Percentiles rank a stretch among this genome's conserved stretches.
These are phyloP conservation scores for Pythium rishiriense DNA, from an alignment of 352 stramenopile genomes.

Conservation along the genomic window DNA sequence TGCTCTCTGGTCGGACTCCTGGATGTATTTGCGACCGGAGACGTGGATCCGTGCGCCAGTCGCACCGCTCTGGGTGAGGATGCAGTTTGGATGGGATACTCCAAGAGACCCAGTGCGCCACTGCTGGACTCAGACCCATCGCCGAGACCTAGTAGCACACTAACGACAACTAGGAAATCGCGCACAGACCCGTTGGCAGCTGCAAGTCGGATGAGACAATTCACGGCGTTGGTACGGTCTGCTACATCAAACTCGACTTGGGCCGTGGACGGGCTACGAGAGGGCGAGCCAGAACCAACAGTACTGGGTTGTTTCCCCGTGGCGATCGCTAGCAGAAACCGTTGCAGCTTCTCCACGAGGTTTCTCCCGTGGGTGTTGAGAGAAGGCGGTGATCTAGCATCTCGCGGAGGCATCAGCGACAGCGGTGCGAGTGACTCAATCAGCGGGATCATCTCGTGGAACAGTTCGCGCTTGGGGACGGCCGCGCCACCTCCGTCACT, in stretches of 20 bases:
- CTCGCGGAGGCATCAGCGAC: conserved; percentile 27
- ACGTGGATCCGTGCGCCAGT: background rate
- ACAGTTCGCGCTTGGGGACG: conserved; percentile 8
- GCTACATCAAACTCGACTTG: conserved; percentile 10
- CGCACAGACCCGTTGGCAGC: conserved; percentile 46
- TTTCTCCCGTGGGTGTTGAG: background rate
- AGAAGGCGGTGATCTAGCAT: background rate
- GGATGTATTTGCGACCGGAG: background rate
- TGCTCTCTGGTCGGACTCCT: conserved; percentile 5
- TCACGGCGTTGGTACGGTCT: conserved; percentile 49
- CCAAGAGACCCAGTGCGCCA: background rate
- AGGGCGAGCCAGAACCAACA: background rate
- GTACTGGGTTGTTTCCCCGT: background rate
- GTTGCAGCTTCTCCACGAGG: conserved; percentile 18
- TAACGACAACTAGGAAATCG: conserved; percentile 58
- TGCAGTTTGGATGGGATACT: background rate
- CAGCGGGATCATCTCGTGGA: conserved; percentile 23
- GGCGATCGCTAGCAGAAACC: conserved; percentile 17
- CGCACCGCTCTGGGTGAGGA: conserved; percentile 2
- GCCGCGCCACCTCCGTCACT: background rate
- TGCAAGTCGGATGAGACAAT: conserved; percentile 55
- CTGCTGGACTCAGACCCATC: conserved; percentile 17
- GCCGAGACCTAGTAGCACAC: conserved; percentile 49
- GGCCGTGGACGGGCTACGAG: background rate
- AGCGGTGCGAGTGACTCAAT: conserved; percentile 40